Evolutionary conservation across 352 stramenopile species (phyloP).

Genomic region (Stramenopiles sp.): DNA sequence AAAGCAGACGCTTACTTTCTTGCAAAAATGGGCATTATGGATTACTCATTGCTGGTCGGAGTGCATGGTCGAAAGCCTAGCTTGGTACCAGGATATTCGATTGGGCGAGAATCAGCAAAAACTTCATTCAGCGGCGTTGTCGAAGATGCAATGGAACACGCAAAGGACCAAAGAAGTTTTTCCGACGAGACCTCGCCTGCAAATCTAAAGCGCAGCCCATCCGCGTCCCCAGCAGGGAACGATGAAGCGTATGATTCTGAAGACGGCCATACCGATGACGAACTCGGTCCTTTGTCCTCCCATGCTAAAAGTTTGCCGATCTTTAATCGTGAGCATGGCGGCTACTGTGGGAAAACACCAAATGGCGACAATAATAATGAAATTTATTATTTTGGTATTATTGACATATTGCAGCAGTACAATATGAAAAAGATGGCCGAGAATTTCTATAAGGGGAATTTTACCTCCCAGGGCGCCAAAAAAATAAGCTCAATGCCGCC

Average conservation of each 20-base stretch:
- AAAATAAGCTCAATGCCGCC: slow-evolving; percentile 62
- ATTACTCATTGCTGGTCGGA: slow-evolving; percentile 85
- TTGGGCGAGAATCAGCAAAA: not conserved
- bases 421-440: slow-evolving; percentile 68
- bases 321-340: slow-evolving; percentile 32
- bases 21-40: slow-evolving; percentile 82
- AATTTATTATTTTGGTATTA: slow-evolving; percentile 81
- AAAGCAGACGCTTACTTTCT: slow-evolving; percentile 73
- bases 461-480: slow-evolving; percentile 50
- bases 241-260: not conserved
- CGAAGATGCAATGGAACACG: not conserved
- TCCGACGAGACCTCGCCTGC: slow-evolving; percentile 39
- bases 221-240: slow-evolving; percentile 34
- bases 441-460: slow-evolving; percentile 54
- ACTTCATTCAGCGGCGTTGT: slow-evolving; percentile 8
- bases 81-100: slow-evolving; percentile 34
- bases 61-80: slow-evolving; percentile 60
- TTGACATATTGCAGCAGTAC: slow-evolving; percentile 80
- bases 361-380: slow-evolving; percentile 31
- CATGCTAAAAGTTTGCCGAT: slow-evolving; percentile 37
- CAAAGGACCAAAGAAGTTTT: slow-evolving; percentile 34
- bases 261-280: not conserved
- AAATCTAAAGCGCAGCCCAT: slow-evolving; percentile 21
- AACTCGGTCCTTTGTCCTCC: not conserved
- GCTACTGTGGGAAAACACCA: slow-evolving; percentile 4